Evolutionary conservation across 2,329 filamentous ascomycete genomes (phyloP).

Genomic region (Neoascochyta sp.): DNA sequence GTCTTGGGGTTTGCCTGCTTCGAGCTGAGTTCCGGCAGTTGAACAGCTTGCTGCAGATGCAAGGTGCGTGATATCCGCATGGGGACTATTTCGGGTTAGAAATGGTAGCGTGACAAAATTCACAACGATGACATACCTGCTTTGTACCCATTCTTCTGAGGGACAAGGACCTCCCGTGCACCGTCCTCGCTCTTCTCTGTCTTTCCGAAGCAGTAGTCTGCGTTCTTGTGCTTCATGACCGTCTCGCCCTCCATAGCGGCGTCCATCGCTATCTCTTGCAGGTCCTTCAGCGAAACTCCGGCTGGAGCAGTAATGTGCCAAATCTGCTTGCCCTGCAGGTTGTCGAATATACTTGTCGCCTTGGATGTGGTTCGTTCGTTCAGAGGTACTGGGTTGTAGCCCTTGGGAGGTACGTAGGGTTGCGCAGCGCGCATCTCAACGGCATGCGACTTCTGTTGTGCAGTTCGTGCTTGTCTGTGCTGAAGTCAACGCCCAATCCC

Average conservation of each 20-base stretch:
- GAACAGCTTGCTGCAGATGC: slow-evolving; percentile 62
- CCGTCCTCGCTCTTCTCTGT: slow-evolving; percentile 50
- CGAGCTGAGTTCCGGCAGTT: slow-evolving; percentile 46
- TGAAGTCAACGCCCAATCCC: slow-evolving; percentile 1
- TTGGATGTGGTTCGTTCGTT: slow-evolving; percentile 39
- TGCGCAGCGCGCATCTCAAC: slow-evolving; percentile 36
- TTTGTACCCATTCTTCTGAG: slow-evolving; percentile 55
- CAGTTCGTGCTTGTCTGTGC: slow-evolving; percentile 7
- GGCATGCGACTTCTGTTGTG: slow-evolving; percentile 21
- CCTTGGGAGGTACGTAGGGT: slow-evolving; percentile 39
- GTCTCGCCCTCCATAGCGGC: slow-evolving; percentile 51
- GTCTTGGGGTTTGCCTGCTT: slow-evolving; percentile 42
- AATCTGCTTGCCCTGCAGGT: slow-evolving; percentile 66
- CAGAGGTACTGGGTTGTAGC: slow-evolving; percentile 50
- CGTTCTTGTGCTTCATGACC: slow-evolving; percentile 60
- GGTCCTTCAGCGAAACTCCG: slow-evolving; percentile 62
- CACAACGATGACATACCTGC: slow-evolving; percentile 46
- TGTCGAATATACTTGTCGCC: slow-evolving; percentile 52
- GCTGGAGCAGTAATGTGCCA: slow-evolving; percentile 77
- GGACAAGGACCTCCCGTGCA: slow-evolving; percentile 59
- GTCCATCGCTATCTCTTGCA: slow-evolving; percentile 63
- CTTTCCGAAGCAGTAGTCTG: slow-evolving; percentile 59
- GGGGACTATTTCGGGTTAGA: slow-evolving; percentile 19
- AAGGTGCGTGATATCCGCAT: slow-evolving; percentile 55
- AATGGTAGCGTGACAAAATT: background rate